These are phyloP conservation scores for Filobasidium wieringae DNA, from an alignment of 768 basidiomycete species.

Conservation along the genomic window DNA sequence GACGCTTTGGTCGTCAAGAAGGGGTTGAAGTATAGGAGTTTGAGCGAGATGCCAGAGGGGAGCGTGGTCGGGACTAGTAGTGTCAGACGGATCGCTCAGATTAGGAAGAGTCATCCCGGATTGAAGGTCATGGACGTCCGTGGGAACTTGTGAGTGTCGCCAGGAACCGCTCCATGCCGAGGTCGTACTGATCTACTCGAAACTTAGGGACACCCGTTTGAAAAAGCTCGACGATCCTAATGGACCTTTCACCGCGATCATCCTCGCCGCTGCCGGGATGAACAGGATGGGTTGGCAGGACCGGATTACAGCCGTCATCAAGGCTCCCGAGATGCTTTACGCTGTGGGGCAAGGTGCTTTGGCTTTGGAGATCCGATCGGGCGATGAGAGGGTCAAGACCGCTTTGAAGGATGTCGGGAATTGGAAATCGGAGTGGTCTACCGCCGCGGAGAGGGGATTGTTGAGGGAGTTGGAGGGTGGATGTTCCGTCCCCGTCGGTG, in stretches of 20 bases:
- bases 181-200: not conserved
- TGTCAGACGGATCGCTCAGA: constrained; percentile 80
- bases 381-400: constrained; percentile 52
- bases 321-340: constrained; percentile 55
- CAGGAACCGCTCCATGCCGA: not conserved
- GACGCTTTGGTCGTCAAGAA: constrained; percentile 79
- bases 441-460: constrained; percentile 74
- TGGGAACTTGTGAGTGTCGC: constrained; percentile 65
- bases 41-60: constrained; percentile 75
- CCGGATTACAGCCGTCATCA: constrained; percentile 65
- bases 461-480: constrained; percentile 87
- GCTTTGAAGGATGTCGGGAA: constrained; percentile 62
- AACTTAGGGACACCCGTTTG: constrained; percentile 52
- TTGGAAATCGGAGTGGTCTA: constrained; percentile 62
- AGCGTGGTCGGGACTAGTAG: constrained; percentile 92
- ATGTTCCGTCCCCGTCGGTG: constrained; percentile 92
- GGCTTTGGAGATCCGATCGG: constrained; percentile 60
- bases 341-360: constrained; percentile 94
- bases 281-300: constrained; percentile 54
- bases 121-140: constrained; percentile 77
- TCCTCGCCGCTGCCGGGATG: constrained; percentile 88
- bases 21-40: constrained; percentile 53
- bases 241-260: constrained; percentile 69
- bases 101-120: constrained; percentile 62
- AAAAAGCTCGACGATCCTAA: constrained; percentile 75